Percentiles rank a stretch among this genome's conserved stretches.
Evolutionary conservation across 306 rosid species (phyloP).

Genomic region (Albizia julibrissin): DNA sequence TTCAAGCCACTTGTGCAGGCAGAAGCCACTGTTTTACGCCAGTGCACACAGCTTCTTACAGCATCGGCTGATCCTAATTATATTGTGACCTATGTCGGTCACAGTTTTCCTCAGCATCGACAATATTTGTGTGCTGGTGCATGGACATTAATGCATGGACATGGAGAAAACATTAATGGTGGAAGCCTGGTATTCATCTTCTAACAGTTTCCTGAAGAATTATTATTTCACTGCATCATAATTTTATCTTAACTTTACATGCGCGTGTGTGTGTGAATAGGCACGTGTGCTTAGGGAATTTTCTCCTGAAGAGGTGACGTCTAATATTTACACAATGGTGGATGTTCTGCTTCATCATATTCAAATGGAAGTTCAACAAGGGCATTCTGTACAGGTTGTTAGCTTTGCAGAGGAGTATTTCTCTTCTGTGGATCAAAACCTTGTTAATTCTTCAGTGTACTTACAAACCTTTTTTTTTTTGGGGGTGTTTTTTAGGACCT

Average conservation of each 20-base stretch:
- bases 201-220: constrained; percentile 13
- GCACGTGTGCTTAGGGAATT: constrained; percentile 88
- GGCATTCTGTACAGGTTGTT: constrained; percentile 79
- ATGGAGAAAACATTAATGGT: constrained; percentile 79
- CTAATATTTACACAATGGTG: constrained; percentile 94
- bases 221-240: constrained; percentile 16
- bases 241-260: background rate
- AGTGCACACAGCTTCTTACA: constrained; percentile 91
- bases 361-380: constrained; percentile 89
- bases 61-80: constrained; percentile 88
- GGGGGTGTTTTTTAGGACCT: constrained; percentile 68
- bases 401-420: constrained; percentile 17
- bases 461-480: constrained; percentile 11
- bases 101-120: constrained; percentile 80
- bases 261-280: constrained; percentile 43
- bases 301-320: constrained; percentile 93
- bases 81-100: constrained; percentile 77
- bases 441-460: constrained; percentile 5
- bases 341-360: constrained; percentile 94
- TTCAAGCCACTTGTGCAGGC: constrained; percentile 58
- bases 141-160: constrained; percentile 95
- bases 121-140: constrained; percentile 96
- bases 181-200: constrained; percentile 71
- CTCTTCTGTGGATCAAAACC: constrained; percentile 14
- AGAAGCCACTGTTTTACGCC: constrained; percentile 85